Conservation (phyloP, 2,329 filamentous ascomycete genomes). For the Sporothrix schenckii region DNA sequence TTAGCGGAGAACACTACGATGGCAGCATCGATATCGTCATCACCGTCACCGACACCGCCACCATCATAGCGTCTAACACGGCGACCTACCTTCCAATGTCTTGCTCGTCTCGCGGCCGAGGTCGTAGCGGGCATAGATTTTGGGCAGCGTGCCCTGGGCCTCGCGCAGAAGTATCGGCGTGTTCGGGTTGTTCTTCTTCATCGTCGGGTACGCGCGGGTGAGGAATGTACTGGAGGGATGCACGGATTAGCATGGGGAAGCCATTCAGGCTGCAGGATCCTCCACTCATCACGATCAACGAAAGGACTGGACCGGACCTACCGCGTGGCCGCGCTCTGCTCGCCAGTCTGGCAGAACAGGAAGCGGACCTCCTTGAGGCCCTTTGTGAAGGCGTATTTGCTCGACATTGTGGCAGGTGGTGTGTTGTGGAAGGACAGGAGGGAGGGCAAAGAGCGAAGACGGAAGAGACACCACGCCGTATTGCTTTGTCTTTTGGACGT, state of each 20-base stretch:
- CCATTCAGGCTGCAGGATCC: not conserved
- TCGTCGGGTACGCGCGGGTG: constrained; percentile 87
- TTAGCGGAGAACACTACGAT: not conserved
- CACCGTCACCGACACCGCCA: not conserved
- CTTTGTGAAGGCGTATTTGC: constrained; percentile 89
- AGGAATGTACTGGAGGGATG: constrained; percentile 74
- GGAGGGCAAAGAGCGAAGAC: not conserved
- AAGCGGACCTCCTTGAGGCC: constrained; percentile 94
- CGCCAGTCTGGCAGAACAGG: constrained; percentile 92
- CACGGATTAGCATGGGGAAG: constrained; percentile 8
- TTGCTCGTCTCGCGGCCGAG: constrained; percentile 61
- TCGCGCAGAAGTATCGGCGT: constrained; percentile 94
- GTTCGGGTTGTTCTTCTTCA: constrained; percentile 98
- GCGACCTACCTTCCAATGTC: constrained; percentile 54
- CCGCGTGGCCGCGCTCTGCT: constrained; percentile 87
- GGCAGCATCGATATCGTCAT: not conserved
- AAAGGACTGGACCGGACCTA: constrained; percentile 53
- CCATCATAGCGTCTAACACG: not conserved
- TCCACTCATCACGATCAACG: not conserved
- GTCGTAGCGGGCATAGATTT: constrained; percentile 88
- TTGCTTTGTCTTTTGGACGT: constrained; percentile 18
- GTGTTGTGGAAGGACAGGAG: constrained; percentile 1
- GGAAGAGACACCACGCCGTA: constrained; percentile 6
- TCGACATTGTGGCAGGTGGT: constrained; percentile 66
- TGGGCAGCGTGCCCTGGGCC: constrained; percentile 79